Conservation (phyloP, 139 green algal genomes). For the Edaphochlamys debaryana region DNA sequence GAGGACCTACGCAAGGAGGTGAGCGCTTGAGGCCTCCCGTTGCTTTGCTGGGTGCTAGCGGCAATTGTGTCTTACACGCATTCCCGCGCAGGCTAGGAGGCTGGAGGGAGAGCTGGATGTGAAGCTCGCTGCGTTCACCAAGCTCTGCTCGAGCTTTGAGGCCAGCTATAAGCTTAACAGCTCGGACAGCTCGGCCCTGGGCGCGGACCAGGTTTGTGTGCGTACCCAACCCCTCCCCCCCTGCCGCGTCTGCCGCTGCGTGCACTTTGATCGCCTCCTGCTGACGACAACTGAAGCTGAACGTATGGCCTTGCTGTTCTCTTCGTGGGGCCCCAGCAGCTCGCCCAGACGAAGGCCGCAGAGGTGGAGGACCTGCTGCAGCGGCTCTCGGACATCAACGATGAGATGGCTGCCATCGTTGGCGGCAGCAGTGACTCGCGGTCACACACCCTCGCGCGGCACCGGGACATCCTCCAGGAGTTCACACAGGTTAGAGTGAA, state of each 20-base stretch:
- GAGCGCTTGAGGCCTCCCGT: not conserved
- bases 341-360: slow-evolving; percentile 69
- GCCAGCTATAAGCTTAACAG: slow-evolving; percentile 60
- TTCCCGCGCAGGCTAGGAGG: slow-evolving; percentile 77
- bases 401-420: slow-evolving; percentile 75
- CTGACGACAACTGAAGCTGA: too few species aligned
- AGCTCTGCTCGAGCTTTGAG: slow-evolving; percentile 85
- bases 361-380: slow-evolving; percentile 86
- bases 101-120: slow-evolving; percentile 94
- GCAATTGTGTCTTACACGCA: too few species aligned
- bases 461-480: slow-evolving; percentile 94
- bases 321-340: slow-evolving; percentile 57
- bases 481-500: slow-evolving; percentile 85
- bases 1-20: slow-evolving; percentile 69
- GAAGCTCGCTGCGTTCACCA: slow-evolving; percentile 89
- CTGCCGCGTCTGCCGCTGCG: too few species aligned
- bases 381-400: slow-evolving; percentile 85
- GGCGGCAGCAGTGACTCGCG: slow-evolving; percentile 71
- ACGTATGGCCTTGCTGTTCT: too few species aligned
- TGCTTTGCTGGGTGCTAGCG: too few species aligned
- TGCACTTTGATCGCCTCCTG: too few species aligned
- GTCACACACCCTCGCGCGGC: slow-evolving; percentile 88
- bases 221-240: too few species aligned
- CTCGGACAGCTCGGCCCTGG: slow-evolving; percentile 49
- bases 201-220: slow-evolving; percentile 61